A percentile compares a stretch with the other conserved stretches of the same genome.
Conservation (phyloP, 2,329 filamentous ascomycete species). For the Nigrospora sphaerica region DNA sequence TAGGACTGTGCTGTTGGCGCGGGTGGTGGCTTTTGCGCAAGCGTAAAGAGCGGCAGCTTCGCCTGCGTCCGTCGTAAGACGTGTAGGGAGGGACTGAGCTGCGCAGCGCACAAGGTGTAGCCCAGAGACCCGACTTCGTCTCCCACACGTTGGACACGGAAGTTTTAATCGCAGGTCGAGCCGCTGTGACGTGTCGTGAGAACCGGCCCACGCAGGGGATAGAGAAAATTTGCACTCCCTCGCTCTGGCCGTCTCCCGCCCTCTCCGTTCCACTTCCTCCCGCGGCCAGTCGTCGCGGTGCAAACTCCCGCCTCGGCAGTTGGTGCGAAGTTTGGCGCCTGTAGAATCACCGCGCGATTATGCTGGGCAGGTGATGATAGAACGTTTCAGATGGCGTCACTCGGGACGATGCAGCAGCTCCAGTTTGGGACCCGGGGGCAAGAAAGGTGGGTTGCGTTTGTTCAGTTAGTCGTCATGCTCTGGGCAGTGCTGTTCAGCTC, state of each 20-base stretch:
- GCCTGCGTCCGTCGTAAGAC: neutral
- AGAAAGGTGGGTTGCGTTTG: neutral
- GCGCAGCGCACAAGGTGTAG: neutral
- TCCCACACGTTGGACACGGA: too few species aligned
- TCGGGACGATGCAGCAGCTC: slow-evolving; percentile 3
- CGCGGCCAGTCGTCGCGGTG: neutral
- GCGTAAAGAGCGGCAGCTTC: neutral
- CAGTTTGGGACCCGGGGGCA: neutral
- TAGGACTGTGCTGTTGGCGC: too few species aligned
- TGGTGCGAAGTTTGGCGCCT: slow-evolving; percentile 25
- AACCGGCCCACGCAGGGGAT: too few species aligned
- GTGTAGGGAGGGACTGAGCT: neutral
- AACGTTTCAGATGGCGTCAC: slow-evolving; percentile 10
- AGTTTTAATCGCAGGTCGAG: too few species aligned
- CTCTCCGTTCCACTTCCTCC: too few species aligned
- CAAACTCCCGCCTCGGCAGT: neutral
- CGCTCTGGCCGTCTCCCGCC: too few species aligned
- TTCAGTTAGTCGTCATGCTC: too few species aligned
- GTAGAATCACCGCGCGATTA: slow-evolving; percentile 38
- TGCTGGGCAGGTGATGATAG: slow-evolving; percentile 29
- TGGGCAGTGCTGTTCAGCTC: too few species aligned
- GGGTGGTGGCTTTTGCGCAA: neutral
- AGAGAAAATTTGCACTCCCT: too few species aligned
- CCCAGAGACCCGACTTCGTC: neutral
- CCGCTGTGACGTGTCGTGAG: too few species aligned